A percentile compares a stretch with the other conserved stretches of the same genome.
Evolutionary conservation across 306 rosid genomes (phyloP).

Genomic region (Neltuma alba): DNA sequence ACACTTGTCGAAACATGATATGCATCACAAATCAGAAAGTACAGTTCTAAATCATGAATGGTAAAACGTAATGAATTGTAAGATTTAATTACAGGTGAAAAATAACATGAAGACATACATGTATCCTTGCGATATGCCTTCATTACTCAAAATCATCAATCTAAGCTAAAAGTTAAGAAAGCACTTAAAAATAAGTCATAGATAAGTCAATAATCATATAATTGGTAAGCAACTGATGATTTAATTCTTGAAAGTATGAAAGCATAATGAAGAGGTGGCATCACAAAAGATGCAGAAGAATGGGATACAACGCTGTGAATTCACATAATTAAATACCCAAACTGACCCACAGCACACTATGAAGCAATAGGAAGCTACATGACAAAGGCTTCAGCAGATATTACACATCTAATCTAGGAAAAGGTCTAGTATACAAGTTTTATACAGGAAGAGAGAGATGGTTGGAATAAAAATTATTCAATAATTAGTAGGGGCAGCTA

Average conservation of each 20-base stretch:
- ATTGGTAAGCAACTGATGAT: background rate
- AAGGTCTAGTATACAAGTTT: background rate
- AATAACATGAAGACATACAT: background rate
- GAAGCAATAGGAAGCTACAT: background rate
- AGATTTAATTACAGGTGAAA: background rate
- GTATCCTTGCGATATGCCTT: background rate
- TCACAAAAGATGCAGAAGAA: background rate
- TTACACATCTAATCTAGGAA: background rate
- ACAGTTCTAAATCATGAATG: background rate
- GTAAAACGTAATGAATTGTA: background rate
- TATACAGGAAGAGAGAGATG: background rate
- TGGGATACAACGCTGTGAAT: conserved; percentile 1
- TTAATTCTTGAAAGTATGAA: background rate
- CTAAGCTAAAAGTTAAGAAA: background rate
- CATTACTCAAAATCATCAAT: background rate
- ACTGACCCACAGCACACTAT: background rate
- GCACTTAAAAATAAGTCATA: background rate
- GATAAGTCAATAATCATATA: background rate
- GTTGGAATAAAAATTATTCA: background rate
- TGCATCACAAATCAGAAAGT: background rate
- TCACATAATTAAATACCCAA: background rate
- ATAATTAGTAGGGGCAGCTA: background rate
- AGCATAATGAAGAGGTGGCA: conserved; percentile 19
- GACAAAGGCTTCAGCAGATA: background rate
- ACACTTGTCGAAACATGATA: background rate